Percentiles rank a stretch among this genome's conserved stretches.
Evolutionary conservation across 2,329 filamentous ascomycete genomes (phyloP).

Genomic region (Botrytis medusae): DNA sequence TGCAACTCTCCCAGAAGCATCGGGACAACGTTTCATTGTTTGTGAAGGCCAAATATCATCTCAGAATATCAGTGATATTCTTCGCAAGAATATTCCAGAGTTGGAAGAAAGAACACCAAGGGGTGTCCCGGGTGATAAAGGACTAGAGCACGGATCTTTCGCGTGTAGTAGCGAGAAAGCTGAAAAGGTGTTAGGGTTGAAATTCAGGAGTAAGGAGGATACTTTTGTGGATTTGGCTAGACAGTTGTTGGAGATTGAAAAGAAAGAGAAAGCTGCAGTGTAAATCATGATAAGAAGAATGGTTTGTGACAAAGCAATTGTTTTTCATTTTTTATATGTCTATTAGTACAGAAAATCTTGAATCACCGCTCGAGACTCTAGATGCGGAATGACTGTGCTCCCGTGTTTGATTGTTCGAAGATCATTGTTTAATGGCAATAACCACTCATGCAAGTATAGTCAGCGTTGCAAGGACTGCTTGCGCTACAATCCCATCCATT

Average conservation of each 20-base stretch:
- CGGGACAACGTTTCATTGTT: constrained; percentile 61
- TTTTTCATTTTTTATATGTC: background rate
- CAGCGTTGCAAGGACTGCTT: constrained; percentile 6
- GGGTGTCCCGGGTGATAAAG: constrained; percentile 39
- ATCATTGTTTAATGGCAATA: constrained; percentile 2
- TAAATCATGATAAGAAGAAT: background rate
- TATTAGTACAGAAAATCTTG: background rate
- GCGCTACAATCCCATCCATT: constrained; percentile 20
- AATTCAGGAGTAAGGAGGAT: constrained; percentile 28
- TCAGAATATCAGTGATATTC: constrained; percentile 54
- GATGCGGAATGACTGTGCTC: background rate
- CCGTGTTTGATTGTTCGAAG: background rate
- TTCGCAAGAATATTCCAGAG: constrained; percentile 53
- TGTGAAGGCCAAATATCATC: constrained; percentile 60
- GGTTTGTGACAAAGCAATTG: background rate
- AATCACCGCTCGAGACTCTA: background rate
- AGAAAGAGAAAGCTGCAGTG: background rate
- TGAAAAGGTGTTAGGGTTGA: constrained; percentile 26
- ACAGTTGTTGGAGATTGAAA: constrained; percentile 32
- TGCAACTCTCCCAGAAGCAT: constrained; percentile 54
- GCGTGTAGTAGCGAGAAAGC: constrained; percentile 26
- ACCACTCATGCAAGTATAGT: constrained; percentile 7
- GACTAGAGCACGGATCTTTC: constrained; percentile 22
- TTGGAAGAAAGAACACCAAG: constrained; percentile 49
- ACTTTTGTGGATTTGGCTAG: constrained; percentile 35